Evolutionary conservation across 2,329 filamentous ascomycete species (phyloP).

Genomic region (Rosellinia necatrix): DNA sequence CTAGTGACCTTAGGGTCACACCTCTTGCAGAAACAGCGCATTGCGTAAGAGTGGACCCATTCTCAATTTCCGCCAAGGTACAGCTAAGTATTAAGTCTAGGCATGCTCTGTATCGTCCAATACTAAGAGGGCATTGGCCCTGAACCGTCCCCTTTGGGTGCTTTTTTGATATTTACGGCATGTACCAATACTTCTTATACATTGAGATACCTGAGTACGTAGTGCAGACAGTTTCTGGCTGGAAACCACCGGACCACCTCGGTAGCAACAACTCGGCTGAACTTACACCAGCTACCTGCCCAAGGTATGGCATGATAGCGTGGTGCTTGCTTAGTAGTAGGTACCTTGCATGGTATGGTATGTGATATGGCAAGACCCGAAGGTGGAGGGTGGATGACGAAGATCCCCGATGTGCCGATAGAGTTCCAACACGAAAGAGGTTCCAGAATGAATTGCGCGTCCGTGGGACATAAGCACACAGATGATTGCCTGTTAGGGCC

Average conservation of each 20-base stretch:
- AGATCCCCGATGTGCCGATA: constrained; percentile 35
- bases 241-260: too few species aligned
- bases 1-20: too few species aligned
- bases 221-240: too few species aligned
- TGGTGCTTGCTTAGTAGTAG: too few species aligned
- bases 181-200: constrained; percentile 22
- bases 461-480: constrained; percentile 18
- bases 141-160: constrained; percentile 25
- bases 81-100: constrained; percentile 22
- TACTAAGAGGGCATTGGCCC: constrained; percentile 19
- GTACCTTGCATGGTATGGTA: too few species aligned
- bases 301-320: too few species aligned
- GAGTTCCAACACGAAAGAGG: constrained; percentile 33
- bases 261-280: too few species aligned
- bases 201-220: neutral
- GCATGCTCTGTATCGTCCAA: constrained; percentile 19
- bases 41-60: neutral
- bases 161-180: constrained; percentile 5
- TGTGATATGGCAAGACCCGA: neutral
- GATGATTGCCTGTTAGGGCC: constrained; percentile 4
- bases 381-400: constrained; percentile 16
- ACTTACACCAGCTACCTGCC: too few species aligned
- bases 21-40: neutral
- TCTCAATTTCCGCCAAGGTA: constrained; percentile 18
- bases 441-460: constrained; percentile 30